A percentile compares a stretch with the other conserved stretches of the same genome.
phyloP scores from a whole-genome alignment of 1,139 yeast genomes.

The Groenewaldozyma auringiensis region DNA sequence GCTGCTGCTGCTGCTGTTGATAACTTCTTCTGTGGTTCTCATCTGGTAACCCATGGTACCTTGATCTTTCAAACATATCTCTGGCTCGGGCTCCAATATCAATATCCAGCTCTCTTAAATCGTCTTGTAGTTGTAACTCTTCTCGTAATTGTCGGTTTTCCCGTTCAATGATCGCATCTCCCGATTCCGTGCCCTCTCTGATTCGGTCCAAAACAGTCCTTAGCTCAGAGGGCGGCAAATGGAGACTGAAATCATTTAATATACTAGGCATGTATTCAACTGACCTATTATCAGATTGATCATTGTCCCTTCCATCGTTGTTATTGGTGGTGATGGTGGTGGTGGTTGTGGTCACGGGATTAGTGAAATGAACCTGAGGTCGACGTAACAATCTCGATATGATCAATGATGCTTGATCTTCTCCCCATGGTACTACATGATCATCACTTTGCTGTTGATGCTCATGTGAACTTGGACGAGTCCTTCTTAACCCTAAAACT shows the following conservation, averaged over 20 bases:
- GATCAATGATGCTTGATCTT: too few relatives aligned
- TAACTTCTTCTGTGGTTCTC: neutral
- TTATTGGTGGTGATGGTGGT: neutral
- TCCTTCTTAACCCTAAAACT: too few relatives aligned
- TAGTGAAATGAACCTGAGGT: constrained; percentile 19
- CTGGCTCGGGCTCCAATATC: too few relatives aligned
- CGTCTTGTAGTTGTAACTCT: neutral
- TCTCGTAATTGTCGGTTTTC: neutral
- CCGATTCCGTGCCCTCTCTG: neutral
- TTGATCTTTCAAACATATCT: too few relatives aligned
- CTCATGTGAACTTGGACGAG: too few relatives aligned
- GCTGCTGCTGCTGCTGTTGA: neutral
- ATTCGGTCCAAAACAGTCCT: neutral
- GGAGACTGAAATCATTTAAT: neutral
- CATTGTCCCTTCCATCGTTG: neutral
- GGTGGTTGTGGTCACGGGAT: constrained; percentile 13
- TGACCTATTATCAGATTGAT: neutral
- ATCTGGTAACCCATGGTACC: neutral
- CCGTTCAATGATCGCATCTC: neutral
- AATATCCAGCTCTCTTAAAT: neutral
- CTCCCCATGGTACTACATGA: too few relatives aligned
- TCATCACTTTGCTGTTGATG: too few relatives aligned
- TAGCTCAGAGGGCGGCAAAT: neutral
- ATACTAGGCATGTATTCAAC: neutral
- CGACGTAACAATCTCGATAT: constrained; percentile 4